Base-by-base conservation (phyloP, 257 asterid genomes). In the Primulina eburnea region DNA sequence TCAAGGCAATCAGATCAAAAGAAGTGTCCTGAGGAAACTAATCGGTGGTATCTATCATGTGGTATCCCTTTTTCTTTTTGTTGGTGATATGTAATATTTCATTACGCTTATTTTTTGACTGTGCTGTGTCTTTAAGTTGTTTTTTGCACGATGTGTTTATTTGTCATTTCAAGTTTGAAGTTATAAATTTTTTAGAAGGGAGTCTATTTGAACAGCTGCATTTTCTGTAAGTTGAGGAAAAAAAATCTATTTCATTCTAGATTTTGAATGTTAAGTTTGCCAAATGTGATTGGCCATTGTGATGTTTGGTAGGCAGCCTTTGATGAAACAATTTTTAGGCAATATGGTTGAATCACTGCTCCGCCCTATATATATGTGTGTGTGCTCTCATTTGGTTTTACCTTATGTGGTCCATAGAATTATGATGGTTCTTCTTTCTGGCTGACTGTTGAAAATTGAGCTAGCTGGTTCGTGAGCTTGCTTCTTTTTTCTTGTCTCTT, bases 1-100 rank as follows among this genome's bases (percentile, higher is more conserved):
- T 87, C 30, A 79, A 77, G 58, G 87, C 90, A 67, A 83, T 88
- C 74, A 83, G 75, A 64, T 67, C 82, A 11, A 83, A 77, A 70
- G 85, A 73, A 55, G 75, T 76, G 3, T 78, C 83, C 40, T 69
- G 73, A 73, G 70, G 65, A 75, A 77, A 50, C 71, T 66, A 18
- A 10, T 16, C 56, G 67, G 47, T 68, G 85, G 81, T 76, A 35
- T 50, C 81, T 61, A 62, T 78, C 58, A 59, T 78, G 69, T 55
- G 37, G 24, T 65, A 30, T 43, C 56, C 77, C 11, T 74, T 47
- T 47, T 16, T 5, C 12, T 12, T 4, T 3, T 2, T 9, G 4
- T 38, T 12, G 6, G 12, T 3, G 6, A 43, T 61, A 59, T 78
- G 69, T 59, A 32, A 18, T 65, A 18, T 43, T 67, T 74, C 18